Evolutionary conservation across 352 stramenopile genomes (phyloP), one percentile per base, ranked within the genome.

Genomic region (Phytophthora cryptogea): DNA sequence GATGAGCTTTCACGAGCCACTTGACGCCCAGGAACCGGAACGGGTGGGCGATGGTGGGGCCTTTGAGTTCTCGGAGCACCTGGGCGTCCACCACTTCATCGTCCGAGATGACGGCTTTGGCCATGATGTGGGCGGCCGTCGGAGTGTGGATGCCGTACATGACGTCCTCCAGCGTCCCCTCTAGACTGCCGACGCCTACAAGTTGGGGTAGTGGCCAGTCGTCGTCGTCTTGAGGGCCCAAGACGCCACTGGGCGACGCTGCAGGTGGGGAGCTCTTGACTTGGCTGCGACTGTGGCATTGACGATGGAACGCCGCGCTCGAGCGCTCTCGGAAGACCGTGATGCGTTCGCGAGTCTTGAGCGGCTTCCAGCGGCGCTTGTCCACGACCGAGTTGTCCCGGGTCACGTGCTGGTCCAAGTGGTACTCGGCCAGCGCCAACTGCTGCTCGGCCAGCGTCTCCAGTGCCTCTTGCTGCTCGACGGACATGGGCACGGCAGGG

Each of bases 21-120:
- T 86, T 88, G 55, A 88, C 33, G 11, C 73, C 71, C 13, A 86
- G 27, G 44, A 82, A 83, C 39, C 71, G 70, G 55, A 88, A 85
- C 27, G 78, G 78, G 32, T 76, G 63, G 11, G 47, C 64, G 13
- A 68, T 59, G 14, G 75, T 79, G 28, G 78, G 65, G 27, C 50
- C 46, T 41, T 70, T 64, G 31, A 89, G 42, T 8, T 64, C 47
- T 0, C 54, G 48, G 8, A 89, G 68, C 60, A 89, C 69, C 16
- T 64, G 51, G 8, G 59, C 73, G 57, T 86, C 76, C 30, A 74
- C 54, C 20, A 84, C 73, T 32, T 77, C 70, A 36, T 73, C 69
- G 0, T 71, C 50, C 16, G 66, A 58, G 39, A 82, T 70, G 10
- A 67, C 57, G 5, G 72, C 63, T 44, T 72, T 75, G 44, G 78